phyloP scores from a whole-genome alignment of 1,139 yeast species.

The Suhomyces maxii region DNA sequence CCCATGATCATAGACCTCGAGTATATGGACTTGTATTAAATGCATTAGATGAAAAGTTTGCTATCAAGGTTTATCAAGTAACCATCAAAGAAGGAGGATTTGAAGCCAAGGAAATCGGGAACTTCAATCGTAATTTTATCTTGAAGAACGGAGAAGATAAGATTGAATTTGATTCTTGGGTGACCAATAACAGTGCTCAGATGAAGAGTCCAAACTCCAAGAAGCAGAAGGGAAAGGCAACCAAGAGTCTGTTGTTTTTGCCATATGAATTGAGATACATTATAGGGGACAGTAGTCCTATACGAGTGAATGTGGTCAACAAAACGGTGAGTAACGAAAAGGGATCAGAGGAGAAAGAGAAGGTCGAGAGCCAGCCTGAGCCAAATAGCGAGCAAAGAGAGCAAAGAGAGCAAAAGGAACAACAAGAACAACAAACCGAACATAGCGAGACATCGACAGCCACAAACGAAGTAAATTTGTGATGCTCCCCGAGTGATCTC shows the following conservation, averaged over 20 bases:
- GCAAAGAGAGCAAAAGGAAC: no score
- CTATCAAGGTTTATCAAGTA: constrained; percentile 13
- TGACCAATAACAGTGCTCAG: constrained; percentile 1
- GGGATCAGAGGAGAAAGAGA: neutral
- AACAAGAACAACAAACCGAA: no score
- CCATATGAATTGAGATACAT: constrained; percentile 10
- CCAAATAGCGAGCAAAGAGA: neutral
- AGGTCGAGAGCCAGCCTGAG: neutral
- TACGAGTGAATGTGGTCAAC: constrained; percentile 9
- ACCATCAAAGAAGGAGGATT: constrained; percentile 6
- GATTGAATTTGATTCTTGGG: constrained; percentile 5
- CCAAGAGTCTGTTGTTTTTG: neutral
- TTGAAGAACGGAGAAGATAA: constrained; percentile 2
- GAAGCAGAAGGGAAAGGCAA: constrained; percentile 2
- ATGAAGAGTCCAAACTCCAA: constrained; percentile 1
- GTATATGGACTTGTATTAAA: constrained; percentile 12
- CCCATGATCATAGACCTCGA: neutral
- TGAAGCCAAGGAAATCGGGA: constrained; percentile 12
- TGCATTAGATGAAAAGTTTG: constrained; percentile 8
- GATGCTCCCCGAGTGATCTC: no score
- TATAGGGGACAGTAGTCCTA: constrained; percentile 5
- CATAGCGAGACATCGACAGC: no score
- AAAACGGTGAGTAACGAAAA: constrained; percentile 4
- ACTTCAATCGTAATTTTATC: constrained; percentile 11
- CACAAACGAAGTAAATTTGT: no score